Base-by-base conservation (phyloP, 345 rosid species). In the Atalantia buxifolia region DNA sequence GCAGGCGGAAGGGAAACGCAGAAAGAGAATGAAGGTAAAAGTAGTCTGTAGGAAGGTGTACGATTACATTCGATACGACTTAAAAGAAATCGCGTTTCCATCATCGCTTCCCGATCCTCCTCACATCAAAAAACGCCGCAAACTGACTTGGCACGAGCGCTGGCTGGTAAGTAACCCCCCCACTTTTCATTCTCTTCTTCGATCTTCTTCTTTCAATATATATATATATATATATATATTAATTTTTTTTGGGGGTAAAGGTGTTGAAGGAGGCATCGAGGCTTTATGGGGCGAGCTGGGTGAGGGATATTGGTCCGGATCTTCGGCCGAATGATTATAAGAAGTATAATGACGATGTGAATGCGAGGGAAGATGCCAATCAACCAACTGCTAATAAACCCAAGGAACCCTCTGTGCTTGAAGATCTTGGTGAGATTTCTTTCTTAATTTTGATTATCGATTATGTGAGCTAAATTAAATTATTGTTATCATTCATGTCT, bases 251-350 rank as follows among this genome's bases (percentile, higher is more conserved):
- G 40, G 8, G 69, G 9, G 4, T 69, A 66, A 79, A 93, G 98
- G 88, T 96, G 76, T 67, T 96, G 83, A 96, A 91, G 85, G 92
- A 92, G 87, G 99, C 98, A 16, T 88, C 97, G 13, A 89, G 95
- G 91, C 95, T 96, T 55, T 96, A 96, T 84, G 92, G 84, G 64
- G 97, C 93, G 1, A 96, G 99, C 77, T 92, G 98, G 99, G 92
- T 94, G 13, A 78, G 99, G 31, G 97, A 96, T 73, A 96, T 92
- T 82, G 98, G 97, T 87, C 98, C 97, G 80, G 95, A 96, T 21
- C 97, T 94, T 82, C 88, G 95, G 67, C 99, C 98, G 2, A 84
- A 89, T 78, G 93, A 92, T 80, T 91, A 88, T 78, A 89, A 92
- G 89, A 89, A 91, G 78, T 84, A 80, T 5, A 87, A 81, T 28